Conservation (phyloP, 1,284 basidiomycete species). For the Cystobasidium slooffiae region DNA sequence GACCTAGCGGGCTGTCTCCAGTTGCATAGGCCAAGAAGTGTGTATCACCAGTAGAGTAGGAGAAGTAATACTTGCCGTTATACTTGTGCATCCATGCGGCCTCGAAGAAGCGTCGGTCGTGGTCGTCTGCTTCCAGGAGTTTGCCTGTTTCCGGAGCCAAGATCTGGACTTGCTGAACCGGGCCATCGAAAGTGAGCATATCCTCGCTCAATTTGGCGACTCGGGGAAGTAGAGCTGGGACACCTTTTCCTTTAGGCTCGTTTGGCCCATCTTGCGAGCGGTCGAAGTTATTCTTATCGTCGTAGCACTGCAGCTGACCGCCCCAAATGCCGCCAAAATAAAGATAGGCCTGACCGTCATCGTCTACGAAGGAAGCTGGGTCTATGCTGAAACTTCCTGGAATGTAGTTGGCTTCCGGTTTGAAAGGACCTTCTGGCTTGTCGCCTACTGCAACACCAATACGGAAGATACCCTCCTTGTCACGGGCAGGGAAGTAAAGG, state of each 20-base stretch:
- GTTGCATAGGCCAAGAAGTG: slow-evolving; percentile 54
- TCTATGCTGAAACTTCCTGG: slow-evolving; percentile 53
- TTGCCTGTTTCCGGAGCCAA: slow-evolving; percentile 49
- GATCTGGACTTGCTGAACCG: slow-evolving; percentile 51
- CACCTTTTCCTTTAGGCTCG: slow-evolving; percentile 49
- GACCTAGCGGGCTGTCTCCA: slow-evolving; percentile 51
- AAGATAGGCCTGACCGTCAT: slow-evolving; percentile 52
- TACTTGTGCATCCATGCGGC: slow-evolving; percentile 55
- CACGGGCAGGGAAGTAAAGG: slow-evolving; percentile 55
- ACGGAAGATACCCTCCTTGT: slow-evolving; percentile 54
- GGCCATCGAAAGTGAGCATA: slow-evolving; percentile 52
- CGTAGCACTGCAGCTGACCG: slow-evolving; percentile 55
- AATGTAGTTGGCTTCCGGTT: slow-evolving; percentile 52
- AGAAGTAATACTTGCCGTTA: slow-evolving; percentile 54
- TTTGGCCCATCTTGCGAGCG: slow-evolving; percentile 47
- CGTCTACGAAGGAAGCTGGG: slow-evolving; percentile 54
- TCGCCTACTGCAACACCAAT: slow-evolving; percentile 53
- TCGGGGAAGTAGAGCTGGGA: slow-evolving; percentile 51
- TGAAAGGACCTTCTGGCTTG: slow-evolving; percentile 54
- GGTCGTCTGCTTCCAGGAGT: slow-evolving; percentile 52
- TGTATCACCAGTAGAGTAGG: slow-evolving; percentile 55
- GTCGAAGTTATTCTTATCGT: slow-evolving; percentile 48
- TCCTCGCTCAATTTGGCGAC: slow-evolving; percentile 51
- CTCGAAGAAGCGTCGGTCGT: slow-evolving; percentile 56
- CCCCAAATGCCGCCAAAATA: slow-evolving; percentile 56